Conservation (phyloP, 2,329 filamentous ascomycete genomes). For the Cladosporium sp. region DNA sequence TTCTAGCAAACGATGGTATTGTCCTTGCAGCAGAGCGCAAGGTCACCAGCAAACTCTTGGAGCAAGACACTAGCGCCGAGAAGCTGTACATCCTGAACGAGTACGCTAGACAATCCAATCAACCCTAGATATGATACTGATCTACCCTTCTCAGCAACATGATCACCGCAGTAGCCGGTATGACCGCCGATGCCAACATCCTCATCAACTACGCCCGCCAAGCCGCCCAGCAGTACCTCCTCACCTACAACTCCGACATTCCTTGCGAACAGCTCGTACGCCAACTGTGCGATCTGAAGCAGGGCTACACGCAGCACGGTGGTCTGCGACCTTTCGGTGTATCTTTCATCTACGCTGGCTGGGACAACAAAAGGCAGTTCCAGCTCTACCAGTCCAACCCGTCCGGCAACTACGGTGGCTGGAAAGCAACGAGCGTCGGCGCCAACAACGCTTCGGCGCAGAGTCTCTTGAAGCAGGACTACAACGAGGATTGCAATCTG, state of each 20-base stretch:
- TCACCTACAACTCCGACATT: conserved; percentile 99
- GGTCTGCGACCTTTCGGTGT: conserved; percentile 97
- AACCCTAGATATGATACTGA: not conserved
- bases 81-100: conserved; percentile 99
- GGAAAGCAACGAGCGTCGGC: conserved; percentile 97
- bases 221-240: conserved; percentile 92
- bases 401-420: conserved; percentile 96
- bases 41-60: conserved; percentile 96
- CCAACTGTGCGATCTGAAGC: conserved; percentile 93
- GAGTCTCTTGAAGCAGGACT: conserved; percentile 96
- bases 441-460: conserved; percentile 98
- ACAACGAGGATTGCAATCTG: conserved; percentile 95
- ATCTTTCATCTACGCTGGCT: conserved; percentile 98
- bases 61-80: conserved; percentile 99
- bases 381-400: conserved; percentile 99
- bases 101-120: conserved; percentile 49
- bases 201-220: conserved; percentile 99
- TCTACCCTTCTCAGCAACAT: conserved; percentile 71
- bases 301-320: conserved; percentile 98
- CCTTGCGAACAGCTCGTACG: conserved; percentile 98
- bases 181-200: conserved; percentile 99
- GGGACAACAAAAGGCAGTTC: conserved; percentile 93
- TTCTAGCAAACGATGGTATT: conserved; percentile 96
- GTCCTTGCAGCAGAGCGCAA: conserved; percentile 97
- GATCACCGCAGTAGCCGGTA: conserved; percentile 98